Base-by-base conservation (phyloP, 2,329 filamentous ascomycete species). In the Ceratocystis alfenasii region DNA sequence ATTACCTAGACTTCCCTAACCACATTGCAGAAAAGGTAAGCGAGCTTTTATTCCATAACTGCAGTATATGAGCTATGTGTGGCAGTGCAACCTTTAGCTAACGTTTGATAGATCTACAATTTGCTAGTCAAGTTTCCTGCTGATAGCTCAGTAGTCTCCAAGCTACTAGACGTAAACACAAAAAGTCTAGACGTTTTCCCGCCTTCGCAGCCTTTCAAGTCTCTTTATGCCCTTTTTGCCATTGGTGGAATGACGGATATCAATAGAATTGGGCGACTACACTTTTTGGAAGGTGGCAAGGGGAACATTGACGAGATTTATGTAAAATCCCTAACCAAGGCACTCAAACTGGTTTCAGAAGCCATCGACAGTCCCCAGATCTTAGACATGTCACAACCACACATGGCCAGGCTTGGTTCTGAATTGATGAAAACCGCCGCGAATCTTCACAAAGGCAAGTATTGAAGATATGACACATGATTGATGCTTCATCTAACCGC, bases 1-100 rank as follows among this genome's bases (percentile, higher is more conserved):
- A 84, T 55, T 88, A 93, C 71, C 79, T 97, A 65, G 84, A 85
- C 69, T 82, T 92, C 76, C 83, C 89, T 57, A 86, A 92, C 67
- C 79, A 77, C 62, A 77, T 90, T 53, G 85, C 88, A 5, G 78
- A 82, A 71, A 85, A 89, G 78, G 86, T 87, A 78, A 70, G 75
- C 3, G 4, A 15, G 36, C 36, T 3, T 41, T 68, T 22, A 20
- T 2, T 3, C 48, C 1, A 17, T 8, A 10, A 65, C 65, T 73
- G 73, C 48, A 73, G 64, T 50, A 46, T 15, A 55, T 6, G 25
- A 7, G 12, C n/a, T 5, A 59, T 33, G 15, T 20, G 15, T 36
- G n/a, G 5, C 5, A 20, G 6, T 17, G 28, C 28, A 10, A 12
- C 12, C 36, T 22, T 62, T 33, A 1, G 30, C 44, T 45, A 45